Conservation (phyloP, 2,329 filamentous ascomycete species). For the Sporothrix sp. region DNA sequence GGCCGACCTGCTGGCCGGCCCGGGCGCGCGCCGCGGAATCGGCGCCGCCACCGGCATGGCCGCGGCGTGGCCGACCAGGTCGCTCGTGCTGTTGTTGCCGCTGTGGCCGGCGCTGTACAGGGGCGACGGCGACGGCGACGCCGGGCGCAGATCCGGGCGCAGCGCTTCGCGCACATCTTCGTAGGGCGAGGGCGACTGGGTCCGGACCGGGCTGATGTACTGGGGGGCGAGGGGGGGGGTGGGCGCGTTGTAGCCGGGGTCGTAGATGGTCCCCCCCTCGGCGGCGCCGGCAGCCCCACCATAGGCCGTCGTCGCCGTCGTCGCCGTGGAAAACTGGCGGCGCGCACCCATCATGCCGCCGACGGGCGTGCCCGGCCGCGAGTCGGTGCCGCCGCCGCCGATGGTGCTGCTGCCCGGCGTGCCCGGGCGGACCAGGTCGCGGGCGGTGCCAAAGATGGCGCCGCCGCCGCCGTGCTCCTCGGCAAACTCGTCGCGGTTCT, state of each 20-base stretch:
- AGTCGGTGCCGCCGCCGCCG: conserved; percentile 34
- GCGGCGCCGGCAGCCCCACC: background rate
- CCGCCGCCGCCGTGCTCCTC: conserved; percentile 77
- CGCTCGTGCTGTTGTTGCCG: conserved; percentile 43
- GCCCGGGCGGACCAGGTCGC: conserved; percentile 50
- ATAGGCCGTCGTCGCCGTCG: background rate
- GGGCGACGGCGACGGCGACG: conserved; percentile 33
- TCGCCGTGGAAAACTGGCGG: conserved; percentile 16
- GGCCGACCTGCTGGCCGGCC: background rate
- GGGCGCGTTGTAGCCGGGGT: conserved; percentile 16
- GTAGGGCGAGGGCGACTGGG: conserved; percentile 14
- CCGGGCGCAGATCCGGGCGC: conserved; percentile 19
- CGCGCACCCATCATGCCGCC: conserved; percentile 27
- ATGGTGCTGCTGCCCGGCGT: conserved; percentile 48
- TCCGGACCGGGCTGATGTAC: conserved; percentile 5
- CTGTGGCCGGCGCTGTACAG: conserved; percentile 35
- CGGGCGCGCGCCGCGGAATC: background rate
- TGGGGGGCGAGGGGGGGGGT: conserved; percentile 9
- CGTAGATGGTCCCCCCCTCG: conserved; percentile 15
- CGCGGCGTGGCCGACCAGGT: conserved; percentile 44
- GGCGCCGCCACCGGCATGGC: conserved; percentile 35
- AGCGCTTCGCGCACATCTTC: conserved; percentile 11
- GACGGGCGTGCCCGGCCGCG: conserved; percentile 42
- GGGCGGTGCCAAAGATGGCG: conserved; percentile 50
- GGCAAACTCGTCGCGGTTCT: conserved; percentile 78